Evolutionary conservation across 805 yeast species (phyloP), one percentile per base, ranked within the genome.

Genomic region (Tetrapisispora nanseiensis): DNA sequence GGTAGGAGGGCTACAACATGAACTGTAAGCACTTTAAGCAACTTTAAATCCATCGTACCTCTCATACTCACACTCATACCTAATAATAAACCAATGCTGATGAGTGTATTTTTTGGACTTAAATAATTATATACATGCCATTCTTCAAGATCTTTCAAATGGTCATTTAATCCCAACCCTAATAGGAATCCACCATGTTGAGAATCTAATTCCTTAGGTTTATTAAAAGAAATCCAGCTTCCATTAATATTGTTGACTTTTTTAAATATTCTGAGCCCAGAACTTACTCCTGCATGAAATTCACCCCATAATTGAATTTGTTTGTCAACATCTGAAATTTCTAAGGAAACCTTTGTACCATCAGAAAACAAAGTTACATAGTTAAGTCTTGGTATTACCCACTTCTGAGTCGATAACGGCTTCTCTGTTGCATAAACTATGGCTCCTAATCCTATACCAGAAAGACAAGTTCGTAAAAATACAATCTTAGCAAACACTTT

Each of bases 61-160:
- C 70, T 70, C 45, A 79, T 67, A 61, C 96, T 85, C 0, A 96
- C 96, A 16, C 96, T 78, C 86, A 90, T 82, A 1, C 99, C 99
- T 15, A 92, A 63, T 28, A 92, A 65, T 35, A 92, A 67, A 0
- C 97, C 97, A 28, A 87, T 80, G 59, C 95, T 85, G 0, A 95
- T 85, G 32, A 74, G 74, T 3, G 82, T 75, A 53, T 85, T 86
- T 50, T 92, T 89, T 0, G 95, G 95, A 0, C 95, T 95, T 41
- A 92, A 65, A 51, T 86, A 87, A 55, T 90, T 89, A 59, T 86
- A 92, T 24, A 90, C 83, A 57, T 89, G 96, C 97, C 97, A 92
- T 59, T 92, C 96, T 54, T 90, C 97, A 21, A 92, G 64, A 33
- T 72, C 70, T 43, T 74, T 78, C 52, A 92, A 64, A 57, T 89